Percentiles rank a stretch among this genome's conserved stretches.
phyloP scores from a whole-genome alignment of 1,139 yeast genomes.

The Kodamaea alishanica region DNA sequence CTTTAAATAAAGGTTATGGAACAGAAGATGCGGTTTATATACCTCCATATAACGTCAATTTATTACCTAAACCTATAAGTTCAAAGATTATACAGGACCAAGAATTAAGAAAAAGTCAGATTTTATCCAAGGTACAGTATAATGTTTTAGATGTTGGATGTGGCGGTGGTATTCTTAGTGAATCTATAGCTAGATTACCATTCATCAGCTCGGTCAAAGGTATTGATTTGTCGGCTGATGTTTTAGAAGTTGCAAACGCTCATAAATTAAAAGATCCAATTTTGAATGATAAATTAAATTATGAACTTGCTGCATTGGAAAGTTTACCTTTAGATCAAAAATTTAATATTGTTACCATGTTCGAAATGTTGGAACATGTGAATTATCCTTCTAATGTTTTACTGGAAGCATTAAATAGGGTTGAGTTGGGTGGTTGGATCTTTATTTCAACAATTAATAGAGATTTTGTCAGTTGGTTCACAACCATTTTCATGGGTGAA shows the following conservation, averaged over 20 bases:
- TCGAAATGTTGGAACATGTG: slow-evolving; percentile 94
- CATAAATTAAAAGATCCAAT: slow-evolving; percentile 69
- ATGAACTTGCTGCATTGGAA: slow-evolving; percentile 61
- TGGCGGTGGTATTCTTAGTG: slow-evolving; percentile 93
- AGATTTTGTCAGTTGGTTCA: slow-evolving; percentile 84
- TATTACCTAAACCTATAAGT: slow-evolving; percentile 57
- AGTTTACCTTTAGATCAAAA: slow-evolving; percentile 42
- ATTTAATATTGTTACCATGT: slow-evolving; percentile 81
- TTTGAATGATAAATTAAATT: slow-evolving; percentile 45
- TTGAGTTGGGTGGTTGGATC: slow-evolving; percentile 79
- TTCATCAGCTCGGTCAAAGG: slow-evolving; percentile 67
- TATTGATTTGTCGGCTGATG: slow-evolving; percentile 81
- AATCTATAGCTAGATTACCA: slow-evolving; percentile 76
- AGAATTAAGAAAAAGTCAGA: slow-evolving; percentile 38
- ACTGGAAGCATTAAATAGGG: slow-evolving; percentile 58
- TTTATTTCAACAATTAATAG: slow-evolving; percentile 90
- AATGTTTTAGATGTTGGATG: slow-evolving; percentile 87
- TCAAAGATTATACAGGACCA: slow-evolving; percentile 48
- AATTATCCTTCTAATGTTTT: slow-evolving; percentile 76
- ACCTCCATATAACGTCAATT: slow-evolving; percentile 71
- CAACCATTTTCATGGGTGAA: slow-evolving; percentile 91
- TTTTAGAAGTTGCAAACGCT: slow-evolving; percentile 69
- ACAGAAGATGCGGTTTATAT: slow-evolving; percentile 54
- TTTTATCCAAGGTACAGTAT: slow-evolving; percentile 34
- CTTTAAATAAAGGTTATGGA: slow-evolving; percentile 37